A percentile compares a stretch with the other conserved stretches of the same genome.
phyloP scores from a whole-genome alignment of 2,329 filamentous ascomycete genomes.

The Canariomyces notabilis region DNA sequence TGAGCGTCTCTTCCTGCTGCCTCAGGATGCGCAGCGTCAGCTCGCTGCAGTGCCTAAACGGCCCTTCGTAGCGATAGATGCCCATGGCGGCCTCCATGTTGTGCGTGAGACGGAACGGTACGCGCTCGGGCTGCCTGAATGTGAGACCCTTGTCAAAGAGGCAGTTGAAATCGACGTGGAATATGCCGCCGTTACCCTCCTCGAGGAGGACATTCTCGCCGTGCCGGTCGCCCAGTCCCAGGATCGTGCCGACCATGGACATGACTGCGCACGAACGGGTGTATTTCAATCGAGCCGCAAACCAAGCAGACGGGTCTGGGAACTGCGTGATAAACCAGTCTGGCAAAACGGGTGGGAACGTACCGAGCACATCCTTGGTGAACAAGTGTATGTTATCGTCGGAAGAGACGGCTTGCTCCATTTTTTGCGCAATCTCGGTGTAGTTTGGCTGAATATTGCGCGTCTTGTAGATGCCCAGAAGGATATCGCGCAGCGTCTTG shows the following conservation, averaged over 20 bases:
- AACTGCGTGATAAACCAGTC: conserved; percentile 97
- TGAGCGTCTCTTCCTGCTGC: conserved; percentile 90
- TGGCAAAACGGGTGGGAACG: conserved; percentile 79
- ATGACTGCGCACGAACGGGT: conserved; percentile 94
- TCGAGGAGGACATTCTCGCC: conserved; percentile 96
- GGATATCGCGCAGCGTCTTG: conserved; percentile 86
- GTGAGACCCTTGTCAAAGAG: conserved; percentile 97
- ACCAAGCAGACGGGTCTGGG: conserved; percentile 88
- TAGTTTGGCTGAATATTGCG: conserved; percentile 69
- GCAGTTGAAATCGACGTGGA: conserved; percentile 99
- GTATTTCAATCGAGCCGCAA: conserved; percentile 80
- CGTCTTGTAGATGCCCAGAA: conserved; percentile 72
- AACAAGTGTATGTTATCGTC: conserved; percentile 65
- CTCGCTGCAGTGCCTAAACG: conserved; percentile 87
- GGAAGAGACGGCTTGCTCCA: conserved; percentile 57
- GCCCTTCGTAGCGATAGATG: conserved; percentile 86
- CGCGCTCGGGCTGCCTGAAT: conserved; percentile 88
- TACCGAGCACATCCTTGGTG: conserved; percentile 56
- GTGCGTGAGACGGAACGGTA: conserved; percentile 94
- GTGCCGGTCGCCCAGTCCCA: conserved; percentile 90
- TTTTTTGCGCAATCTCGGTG: conserved; percentile 54
- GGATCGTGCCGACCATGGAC: conserved; percentile 97
- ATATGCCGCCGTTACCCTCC: conserved; percentile 85
- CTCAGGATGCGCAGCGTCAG: conserved; percentile 78
- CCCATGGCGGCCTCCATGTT: conserved; percentile 99